These are phyloP conservation scores for Chrysanthemum seticuspe DNA, from an alignment of 129 eudicot genomes.

Conservation along the genomic window DNA sequence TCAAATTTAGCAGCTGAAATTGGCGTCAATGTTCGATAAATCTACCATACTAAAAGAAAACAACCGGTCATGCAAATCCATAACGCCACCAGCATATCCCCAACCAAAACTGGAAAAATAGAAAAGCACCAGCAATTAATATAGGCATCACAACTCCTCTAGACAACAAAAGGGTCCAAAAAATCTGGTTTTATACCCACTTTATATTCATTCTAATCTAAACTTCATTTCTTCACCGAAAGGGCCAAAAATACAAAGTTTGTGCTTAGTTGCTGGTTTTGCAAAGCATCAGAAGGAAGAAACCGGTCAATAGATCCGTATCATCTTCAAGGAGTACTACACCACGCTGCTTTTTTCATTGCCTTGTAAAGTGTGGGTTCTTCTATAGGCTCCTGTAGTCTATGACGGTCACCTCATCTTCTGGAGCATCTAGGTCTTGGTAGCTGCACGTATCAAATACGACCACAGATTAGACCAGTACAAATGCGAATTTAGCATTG, in stretches of 20 bases:
- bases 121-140: background rate
- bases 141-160: background rate
- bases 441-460: slow-evolving; percentile 55
- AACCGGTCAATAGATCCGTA: background rate
- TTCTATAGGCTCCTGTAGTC: slow-evolving; percentile 85
- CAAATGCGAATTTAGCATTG: too few species aligned
- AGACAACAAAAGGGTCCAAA: background rate
- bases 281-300: background rate
- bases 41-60: too few species aligned
- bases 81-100: background rate
- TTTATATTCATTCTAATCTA: background rate
- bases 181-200: slow-evolving; percentile 15
- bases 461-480: background rate
- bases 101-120: background rate
- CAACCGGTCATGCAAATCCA: too few species aligned
- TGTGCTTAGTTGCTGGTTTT: slow-evolving; percentile 5
- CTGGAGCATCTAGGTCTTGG: slow-evolving; percentile 97
- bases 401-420: slow-evolving; percentile 96
- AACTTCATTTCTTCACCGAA: slow-evolving; percentile 1
- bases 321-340: background rate
- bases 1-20: too few species aligned
- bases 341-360: background rate
- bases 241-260: slow-evolving; percentile 3
- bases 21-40: too few species aligned
- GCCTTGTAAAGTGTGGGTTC: background rate